Evolutionary conservation across 768 basidiomycete genomes (phyloP).

Genomic region (Termitomyces titanicus): DNA sequence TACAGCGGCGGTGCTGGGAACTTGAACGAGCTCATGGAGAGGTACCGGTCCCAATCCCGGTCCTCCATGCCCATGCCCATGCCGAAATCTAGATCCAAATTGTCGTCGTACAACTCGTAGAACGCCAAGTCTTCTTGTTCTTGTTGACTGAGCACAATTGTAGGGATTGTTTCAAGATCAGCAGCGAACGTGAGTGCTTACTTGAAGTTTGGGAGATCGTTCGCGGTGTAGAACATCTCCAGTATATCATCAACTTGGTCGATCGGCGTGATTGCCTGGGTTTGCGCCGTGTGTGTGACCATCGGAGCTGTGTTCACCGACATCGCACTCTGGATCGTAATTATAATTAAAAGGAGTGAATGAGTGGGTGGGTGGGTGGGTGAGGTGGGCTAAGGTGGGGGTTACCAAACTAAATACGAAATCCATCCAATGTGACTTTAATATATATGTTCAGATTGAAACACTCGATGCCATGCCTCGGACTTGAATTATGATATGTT

Average conservation of each 20-base stretch:
- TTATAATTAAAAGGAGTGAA: background rate
- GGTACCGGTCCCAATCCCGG: background rate
- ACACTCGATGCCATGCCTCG: too few species aligned
- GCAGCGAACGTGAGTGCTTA: background rate
- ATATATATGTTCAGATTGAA: too few species aligned
- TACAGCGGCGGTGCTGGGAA: background rate
- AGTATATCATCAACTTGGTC: background rate
- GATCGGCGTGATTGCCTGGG: background rate
- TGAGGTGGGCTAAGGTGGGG: background rate
- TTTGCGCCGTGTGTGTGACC: background rate
- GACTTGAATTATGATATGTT: background rate
- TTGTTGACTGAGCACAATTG: background rate
- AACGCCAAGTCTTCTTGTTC: background rate
- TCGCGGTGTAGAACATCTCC: background rate
- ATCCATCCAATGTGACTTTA: background rate
- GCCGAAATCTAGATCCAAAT: background rate
- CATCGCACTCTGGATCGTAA: background rate
- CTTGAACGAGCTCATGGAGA: background rate
- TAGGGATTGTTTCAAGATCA: too few species aligned
- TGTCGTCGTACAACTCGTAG: background rate
- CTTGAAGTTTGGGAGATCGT: background rate
- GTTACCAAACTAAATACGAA: background rate
- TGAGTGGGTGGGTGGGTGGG: background rate
- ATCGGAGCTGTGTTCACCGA: background rate
- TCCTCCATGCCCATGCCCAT: background rate